Evolutionary conservation across 2,329 filamentous ascomycete genomes (phyloP), one percentile per base, ranked within the genome.

Genomic region (Penicillium expansum): DNA sequence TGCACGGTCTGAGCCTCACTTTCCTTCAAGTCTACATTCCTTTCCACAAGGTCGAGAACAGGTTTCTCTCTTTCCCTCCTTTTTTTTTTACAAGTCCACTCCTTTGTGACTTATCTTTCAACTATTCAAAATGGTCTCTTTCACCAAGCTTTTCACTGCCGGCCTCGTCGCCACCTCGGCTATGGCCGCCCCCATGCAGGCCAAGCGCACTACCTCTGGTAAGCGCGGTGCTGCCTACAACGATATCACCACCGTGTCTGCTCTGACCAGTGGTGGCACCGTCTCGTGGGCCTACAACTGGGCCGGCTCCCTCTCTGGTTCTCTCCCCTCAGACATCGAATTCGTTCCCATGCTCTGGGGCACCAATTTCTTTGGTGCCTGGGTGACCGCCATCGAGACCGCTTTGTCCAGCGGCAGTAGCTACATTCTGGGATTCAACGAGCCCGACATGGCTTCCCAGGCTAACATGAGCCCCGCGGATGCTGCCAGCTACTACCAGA

Each of bases 321-420:
- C 35, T 6, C 59, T 75, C 5, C 67, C 74, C 30, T 57, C 58
- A 4, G 67, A 69, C 27, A 65, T 76, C 50, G 76, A 79, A 52
- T 80, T 69, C 60, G 72, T 79, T 10, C 77, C 78, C 30, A 77
- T 78, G 73, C 72, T 79, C 57, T 79, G 77, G 77, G 74, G 76
- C 24, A 42, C 60, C 14, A 72, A 73, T 51, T 68, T 71, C 61
- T 71, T 76, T 58, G 60, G 56, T 32, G 62, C 57, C 48, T 79
- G 76, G 76, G 45, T 65, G 24, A 52, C 65, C 10, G 69, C 70
- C 48, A 69, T 76, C 54, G 62, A 71, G 33, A 67, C 66, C 8
- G 67, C 69, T 22, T 68, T 78, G 10, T 63, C 67, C 30, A 68
- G 68, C 39, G 74, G 73, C 48, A 69, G 67, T 59, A 66, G 60